Conservation (phyloP, 495 filamentous ascomycete genomes). For the Durotheca rogersii region DNA sequence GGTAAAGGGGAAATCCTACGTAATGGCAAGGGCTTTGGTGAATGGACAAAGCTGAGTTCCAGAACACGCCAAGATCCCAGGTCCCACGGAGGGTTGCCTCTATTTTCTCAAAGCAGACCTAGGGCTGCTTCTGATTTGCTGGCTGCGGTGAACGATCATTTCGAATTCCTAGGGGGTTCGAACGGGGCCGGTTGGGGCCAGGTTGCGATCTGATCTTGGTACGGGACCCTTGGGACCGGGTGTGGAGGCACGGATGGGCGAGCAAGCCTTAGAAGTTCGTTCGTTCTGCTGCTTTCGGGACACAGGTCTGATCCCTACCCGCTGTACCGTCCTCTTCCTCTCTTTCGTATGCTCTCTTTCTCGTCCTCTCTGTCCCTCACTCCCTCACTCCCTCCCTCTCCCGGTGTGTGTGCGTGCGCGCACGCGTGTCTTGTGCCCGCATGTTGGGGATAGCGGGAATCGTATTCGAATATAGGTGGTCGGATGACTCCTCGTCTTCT, state of each 20-base stretch:
- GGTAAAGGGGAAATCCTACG: slow-evolving; percentile 30
- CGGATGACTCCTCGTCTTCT: too few species aligned
- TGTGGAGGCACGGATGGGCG: slow-evolving; percentile 17
- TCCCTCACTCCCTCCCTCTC: too few species aligned
- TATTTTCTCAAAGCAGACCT: slow-evolving; percentile 29
- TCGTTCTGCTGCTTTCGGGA: neutral
- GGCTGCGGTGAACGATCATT: slow-evolving; percentile 26
- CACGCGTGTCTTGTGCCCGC: too few species aligned
- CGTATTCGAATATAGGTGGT: too few species aligned
- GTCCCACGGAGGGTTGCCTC: slow-evolving; percentile 28
- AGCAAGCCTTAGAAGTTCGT: slow-evolving; percentile 11
- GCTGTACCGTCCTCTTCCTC: too few species aligned
- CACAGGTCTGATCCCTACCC: too few species aligned
- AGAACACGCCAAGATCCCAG: slow-evolving; percentile 33
- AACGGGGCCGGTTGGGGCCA: slow-evolving; percentile 24
- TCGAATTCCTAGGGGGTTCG: slow-evolving; percentile 29
- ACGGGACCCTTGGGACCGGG: slow-evolving; percentile 23
- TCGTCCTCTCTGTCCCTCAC: too few species aligned
- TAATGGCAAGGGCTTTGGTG: slow-evolving; percentile 19
- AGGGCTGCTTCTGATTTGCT: slow-evolving; percentile 24
- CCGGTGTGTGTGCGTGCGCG: too few species aligned
- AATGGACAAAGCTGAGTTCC: slow-evolving; percentile 27
- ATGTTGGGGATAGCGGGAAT: too few species aligned
- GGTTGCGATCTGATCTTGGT: slow-evolving; percentile 28
- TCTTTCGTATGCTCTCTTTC: too few species aligned